Evolutionary conservation across 2,329 filamentous ascomycete species (phyloP), one percentile per base, ranked within the genome.

Genomic region (Neofusicoccum parvum): DNA sequence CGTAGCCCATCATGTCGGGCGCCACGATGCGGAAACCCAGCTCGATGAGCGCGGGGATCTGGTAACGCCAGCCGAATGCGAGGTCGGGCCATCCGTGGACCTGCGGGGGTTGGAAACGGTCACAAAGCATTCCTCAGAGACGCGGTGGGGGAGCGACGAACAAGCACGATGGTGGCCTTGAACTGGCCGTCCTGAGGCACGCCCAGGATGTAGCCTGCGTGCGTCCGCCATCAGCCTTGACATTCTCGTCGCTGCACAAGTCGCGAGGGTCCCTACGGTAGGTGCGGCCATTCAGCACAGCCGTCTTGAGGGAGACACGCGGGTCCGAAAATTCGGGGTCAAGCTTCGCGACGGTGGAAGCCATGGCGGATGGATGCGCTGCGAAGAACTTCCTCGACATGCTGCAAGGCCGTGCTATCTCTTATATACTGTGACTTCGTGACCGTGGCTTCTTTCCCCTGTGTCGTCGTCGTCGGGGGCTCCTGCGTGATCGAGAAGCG

Each of bases 1-100:
- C 92, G 76, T 95, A 98, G 68, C 94, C 94, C 71, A 96, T 85
- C 83, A 93, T 89, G 78, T 97, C 92, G 0, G 92, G 91, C 11
- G 88, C 92, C 27, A 98, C 87, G 64, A 97, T 92, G 65, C 90
- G 87, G 69, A 94, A 86, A 23, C 90, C 90, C 65, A 92, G 82
- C 5, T 88, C 84, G 39, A 90, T 78, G 23, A 98, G 84, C 70
- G 87, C 79, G 0, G 94, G 93, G 67, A 97, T 90, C 78, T 97
- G 94, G 78, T 92, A 90, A 68, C 94, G 89, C 94, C 94, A 98
- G 74, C 90, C 92, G 73, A 93, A 88, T 9, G 87, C 87, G 17
- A 95, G 79, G 78, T 97, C 93, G 0, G 94, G 94, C 80, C 89
- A 96, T 69, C 94, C 94, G 78, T 93, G 90, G 73, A 91, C 81